Conservation (phyloP, 192 early-diverging fungal species). For the Coemansia sp. region DNA sequence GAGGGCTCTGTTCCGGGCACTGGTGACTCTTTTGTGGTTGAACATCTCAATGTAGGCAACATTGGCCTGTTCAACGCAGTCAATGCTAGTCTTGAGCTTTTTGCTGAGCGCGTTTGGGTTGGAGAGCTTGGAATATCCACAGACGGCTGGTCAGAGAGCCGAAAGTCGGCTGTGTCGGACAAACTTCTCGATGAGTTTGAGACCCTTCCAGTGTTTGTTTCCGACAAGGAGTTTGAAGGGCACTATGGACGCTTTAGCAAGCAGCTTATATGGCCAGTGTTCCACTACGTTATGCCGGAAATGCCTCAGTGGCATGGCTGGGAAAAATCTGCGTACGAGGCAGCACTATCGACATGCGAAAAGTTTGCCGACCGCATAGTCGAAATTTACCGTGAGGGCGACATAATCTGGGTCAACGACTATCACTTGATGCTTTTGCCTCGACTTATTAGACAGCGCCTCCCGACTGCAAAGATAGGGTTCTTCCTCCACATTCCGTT, state of each 20-base stretch:
- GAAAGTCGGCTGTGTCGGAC: slow-evolving; percentile 59
- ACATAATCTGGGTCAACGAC: slow-evolving; percentile 98
- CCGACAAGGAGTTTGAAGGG: slow-evolving; percentile 81
- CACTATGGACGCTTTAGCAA: slow-evolving; percentile 96
- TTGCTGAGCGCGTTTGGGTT: slow-evolving; percentile 69
- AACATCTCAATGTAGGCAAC: slow-evolving; percentile 79
- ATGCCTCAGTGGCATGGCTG: slow-evolving; percentile 79
- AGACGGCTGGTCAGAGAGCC: slow-evolving; percentile 64
- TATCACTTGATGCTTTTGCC: slow-evolving; percentile 97
- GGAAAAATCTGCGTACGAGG: slow-evolving; percentile 80
- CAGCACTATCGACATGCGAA: slow-evolving; percentile 81
- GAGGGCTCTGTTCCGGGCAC: slow-evolving; percentile 31
- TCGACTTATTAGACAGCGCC: slow-evolving; percentile 75
- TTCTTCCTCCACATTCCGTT: slow-evolving; percentile 98
- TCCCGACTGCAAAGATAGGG: slow-evolving; percentile 88
- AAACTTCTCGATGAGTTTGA: slow-evolving; percentile 65
- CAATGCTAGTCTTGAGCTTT: slow-evolving; percentile 61
- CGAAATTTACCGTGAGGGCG: slow-evolving; percentile 73
- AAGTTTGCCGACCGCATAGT: slow-evolving; percentile 82
- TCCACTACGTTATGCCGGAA: slow-evolving; percentile 93
- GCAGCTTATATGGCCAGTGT: slow-evolving; percentile 96
- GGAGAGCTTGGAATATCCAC: slow-evolving; percentile 79
- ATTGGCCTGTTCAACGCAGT: slow-evolving; percentile 95
- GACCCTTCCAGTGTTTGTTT: slow-evolving; percentile 78
- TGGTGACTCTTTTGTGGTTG: slow-evolving; percentile 63